These are phyloP conservation scores for Pythium folliculosum DNA, from an alignment of 352 stramenopile genomes.

Conservation along the genomic window DNA sequence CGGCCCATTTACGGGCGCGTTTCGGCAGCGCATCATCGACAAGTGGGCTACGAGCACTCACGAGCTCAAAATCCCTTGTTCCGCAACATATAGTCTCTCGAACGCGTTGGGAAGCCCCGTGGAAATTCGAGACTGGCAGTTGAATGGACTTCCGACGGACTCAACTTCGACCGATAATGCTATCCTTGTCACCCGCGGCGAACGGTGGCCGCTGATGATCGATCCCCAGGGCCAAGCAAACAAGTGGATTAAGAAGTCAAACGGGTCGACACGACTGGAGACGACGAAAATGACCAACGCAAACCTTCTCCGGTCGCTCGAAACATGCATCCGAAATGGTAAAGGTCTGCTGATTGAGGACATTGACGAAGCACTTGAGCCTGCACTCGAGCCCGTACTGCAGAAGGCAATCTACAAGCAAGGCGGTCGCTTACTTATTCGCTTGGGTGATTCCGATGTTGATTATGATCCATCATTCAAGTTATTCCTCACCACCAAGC, in stretches of 20 bases:
- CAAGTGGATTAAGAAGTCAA: constrained; percentile 94
- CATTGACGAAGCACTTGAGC: constrained; percentile 91
- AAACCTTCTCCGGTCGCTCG: constrained; percentile 88
- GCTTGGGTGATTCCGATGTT: constrained; percentile 91
- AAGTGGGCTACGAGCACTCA: constrained; percentile 75
- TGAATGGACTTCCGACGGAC: constrained; percentile 91
- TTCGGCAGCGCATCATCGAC: constrained; percentile 75
- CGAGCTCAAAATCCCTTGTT: constrained; percentile 71
- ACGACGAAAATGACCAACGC: constrained; percentile 91
- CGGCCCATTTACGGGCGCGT: constrained; percentile 91
- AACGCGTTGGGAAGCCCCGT: constrained; percentile 88
- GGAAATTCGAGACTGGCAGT: constrained; percentile 92
- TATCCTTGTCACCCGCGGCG: constrained; percentile 88
- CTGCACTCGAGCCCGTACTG: constrained; percentile 91
- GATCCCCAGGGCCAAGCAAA: constrained; percentile 94
- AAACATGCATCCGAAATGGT: constrained; percentile 92
- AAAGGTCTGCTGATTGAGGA: constrained; percentile 92
- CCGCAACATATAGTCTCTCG: constrained; percentile 65
- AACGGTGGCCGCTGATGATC: constrained; percentile 95
- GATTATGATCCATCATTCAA: constrained; percentile 93
- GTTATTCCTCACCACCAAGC: constrained; percentile 90
- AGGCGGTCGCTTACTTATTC: constrained; percentile 86
- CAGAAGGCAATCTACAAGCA: constrained; percentile 94
- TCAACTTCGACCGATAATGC: constrained; percentile 93
- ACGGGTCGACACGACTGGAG: constrained; percentile 60